phyloP scores from a whole-genome alignment of 352 stramenopile genomes.

The Phytophthora ohioensis region DNA sequence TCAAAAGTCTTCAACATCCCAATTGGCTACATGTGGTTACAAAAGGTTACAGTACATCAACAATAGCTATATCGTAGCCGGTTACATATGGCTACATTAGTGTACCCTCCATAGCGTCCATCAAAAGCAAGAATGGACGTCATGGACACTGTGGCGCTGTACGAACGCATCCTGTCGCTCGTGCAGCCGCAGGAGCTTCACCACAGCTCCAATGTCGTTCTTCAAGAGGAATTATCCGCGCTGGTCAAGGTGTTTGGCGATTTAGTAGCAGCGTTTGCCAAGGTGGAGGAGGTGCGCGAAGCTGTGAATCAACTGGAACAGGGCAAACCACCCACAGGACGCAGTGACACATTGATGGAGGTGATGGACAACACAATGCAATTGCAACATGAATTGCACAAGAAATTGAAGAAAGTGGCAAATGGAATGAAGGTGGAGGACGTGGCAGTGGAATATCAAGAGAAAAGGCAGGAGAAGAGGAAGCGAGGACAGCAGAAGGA shows the following conservation, averaged over 20 bases:
- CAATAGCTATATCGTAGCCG: background rate
- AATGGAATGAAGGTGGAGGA: slow-evolving; percentile 22
- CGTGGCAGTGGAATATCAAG: background rate
- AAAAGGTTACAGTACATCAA: background rate
- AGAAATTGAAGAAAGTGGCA: slow-evolving; percentile 27
- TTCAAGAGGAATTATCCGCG: slow-evolving; percentile 20
- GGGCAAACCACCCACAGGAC: slow-evolving; percentile 17
- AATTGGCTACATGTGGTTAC: background rate
- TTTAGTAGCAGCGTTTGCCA: slow-evolving; percentile 12
- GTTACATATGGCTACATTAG: background rate
- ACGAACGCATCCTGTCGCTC: slow-evolving; percentile 37
- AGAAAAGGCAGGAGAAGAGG: slow-evolving; percentile 8
- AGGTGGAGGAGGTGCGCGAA: slow-evolving; percentile 39
- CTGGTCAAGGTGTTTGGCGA: slow-evolving; percentile 14
- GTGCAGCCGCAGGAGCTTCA: slow-evolving; percentile 29
- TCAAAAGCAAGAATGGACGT: background rate
- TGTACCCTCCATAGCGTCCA: slow-evolving; percentile 17
- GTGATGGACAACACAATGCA: slow-evolving; percentile 18
- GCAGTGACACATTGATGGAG: slow-evolving; percentile 23
- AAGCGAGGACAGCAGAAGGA: slow-evolving; percentile 2
- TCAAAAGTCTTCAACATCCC: too few relatives aligned
- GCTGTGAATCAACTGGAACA: slow-evolving; percentile 39
- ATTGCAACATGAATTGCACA: slow-evolving; percentile 22
- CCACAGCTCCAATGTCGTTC: slow-evolving; percentile 29
- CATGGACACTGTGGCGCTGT: slow-evolving; percentile 26